These are phyloP conservation scores for Puya raimondii DNA, from an alignment of 176 grass and related monocot species.

Conservation along the genomic window DNA sequence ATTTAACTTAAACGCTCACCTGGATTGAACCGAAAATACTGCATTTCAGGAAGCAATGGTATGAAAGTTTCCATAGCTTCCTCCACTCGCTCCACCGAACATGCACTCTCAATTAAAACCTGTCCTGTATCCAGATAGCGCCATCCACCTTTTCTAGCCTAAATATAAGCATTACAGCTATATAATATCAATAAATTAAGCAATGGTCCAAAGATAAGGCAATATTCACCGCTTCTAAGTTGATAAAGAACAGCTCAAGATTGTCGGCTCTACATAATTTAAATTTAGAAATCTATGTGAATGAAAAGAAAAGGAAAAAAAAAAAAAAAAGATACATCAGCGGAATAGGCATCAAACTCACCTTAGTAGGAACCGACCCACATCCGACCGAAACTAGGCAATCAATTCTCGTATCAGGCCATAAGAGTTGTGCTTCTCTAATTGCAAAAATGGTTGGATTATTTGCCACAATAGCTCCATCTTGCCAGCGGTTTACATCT, in stretches of 20 bases:
- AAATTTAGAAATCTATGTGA: background rate
- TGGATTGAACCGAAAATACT: conserved; percentile 99
- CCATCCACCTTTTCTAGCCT: conserved; percentile 95
- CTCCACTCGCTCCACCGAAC: conserved; percentile 93
- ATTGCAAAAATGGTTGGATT: conserved; percentile 98
- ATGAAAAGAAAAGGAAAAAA: background rate
- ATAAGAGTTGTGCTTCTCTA: conserved; percentile 95
- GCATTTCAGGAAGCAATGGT: conserved; percentile 94
- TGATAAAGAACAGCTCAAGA: background rate
- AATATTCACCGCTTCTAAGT: background rate
- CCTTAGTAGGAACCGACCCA: conserved; percentile 91
- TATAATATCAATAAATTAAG: background rate
- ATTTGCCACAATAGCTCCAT: conserved; percentile 95
- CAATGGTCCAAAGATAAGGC: background rate
- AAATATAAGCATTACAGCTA: conserved; percentile 4
- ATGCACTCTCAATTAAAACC: conserved; percentile 95
- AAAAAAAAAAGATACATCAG: background rate
- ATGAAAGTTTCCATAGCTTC: conserved; percentile 89
- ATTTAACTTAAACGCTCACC: conserved; percentile 27
- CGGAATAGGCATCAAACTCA: conserved; percentile 29
- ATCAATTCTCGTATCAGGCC: conserved; percentile 94
- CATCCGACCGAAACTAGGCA: conserved; percentile 92
- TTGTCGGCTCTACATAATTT: background rate
- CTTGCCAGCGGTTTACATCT: conserved; percentile 97
- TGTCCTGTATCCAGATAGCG: conserved; percentile 96